A percentile compares a stretch with the other conserved stretches of the same genome.
Evolutionary conservation across 78 protist genomes (phyloP).

Genomic region (Dictyostelium firmibasis): DNA sequence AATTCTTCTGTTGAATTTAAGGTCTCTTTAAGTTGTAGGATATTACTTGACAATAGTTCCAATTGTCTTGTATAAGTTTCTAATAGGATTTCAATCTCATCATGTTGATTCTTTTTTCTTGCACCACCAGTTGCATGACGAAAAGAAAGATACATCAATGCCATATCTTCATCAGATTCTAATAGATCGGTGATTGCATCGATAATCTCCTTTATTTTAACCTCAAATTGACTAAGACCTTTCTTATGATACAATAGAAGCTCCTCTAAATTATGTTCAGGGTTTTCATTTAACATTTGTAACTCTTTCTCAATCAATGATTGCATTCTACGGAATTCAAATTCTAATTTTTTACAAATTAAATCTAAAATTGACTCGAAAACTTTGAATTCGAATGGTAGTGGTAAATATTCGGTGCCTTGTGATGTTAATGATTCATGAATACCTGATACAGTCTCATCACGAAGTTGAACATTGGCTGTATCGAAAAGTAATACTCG

Average conservation of each 20-base stretch:
- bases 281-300: constrained; percentile 59
- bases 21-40: constrained; percentile 52
- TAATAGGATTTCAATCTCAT: constrained; percentile 62
- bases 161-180: constrained; percentile 72
- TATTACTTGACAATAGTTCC: constrained; percentile 50
- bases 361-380: constrained; percentile 39
- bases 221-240: constrained; percentile 71
- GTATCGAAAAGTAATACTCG: constrained; percentile 46
- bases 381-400: constrained; percentile 70
- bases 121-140: constrained; percentile 69
- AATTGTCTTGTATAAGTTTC: constrained; percentile 65
- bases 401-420: constrained; percentile 15
- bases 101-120: constrained; percentile 71
- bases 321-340: constrained; percentile 53
- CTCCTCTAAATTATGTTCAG: constrained; percentile 67
- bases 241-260: constrained; percentile 48
- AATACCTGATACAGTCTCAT: not conserved
- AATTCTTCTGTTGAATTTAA: constrained; percentile 47
- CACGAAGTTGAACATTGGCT: not conserved
- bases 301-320: constrained; percentile 45
- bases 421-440: constrained; percentile 18
- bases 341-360: constrained; percentile 42
- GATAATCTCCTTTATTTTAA: constrained; percentile 35
- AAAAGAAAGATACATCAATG: constrained; percentile 71
- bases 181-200: constrained; percentile 36